A percentile compares a stretch with the other conserved stretches of the same genome.
Conservation (phyloP, 1,139 yeast species). For the Suhomyces terraborum region DNA sequence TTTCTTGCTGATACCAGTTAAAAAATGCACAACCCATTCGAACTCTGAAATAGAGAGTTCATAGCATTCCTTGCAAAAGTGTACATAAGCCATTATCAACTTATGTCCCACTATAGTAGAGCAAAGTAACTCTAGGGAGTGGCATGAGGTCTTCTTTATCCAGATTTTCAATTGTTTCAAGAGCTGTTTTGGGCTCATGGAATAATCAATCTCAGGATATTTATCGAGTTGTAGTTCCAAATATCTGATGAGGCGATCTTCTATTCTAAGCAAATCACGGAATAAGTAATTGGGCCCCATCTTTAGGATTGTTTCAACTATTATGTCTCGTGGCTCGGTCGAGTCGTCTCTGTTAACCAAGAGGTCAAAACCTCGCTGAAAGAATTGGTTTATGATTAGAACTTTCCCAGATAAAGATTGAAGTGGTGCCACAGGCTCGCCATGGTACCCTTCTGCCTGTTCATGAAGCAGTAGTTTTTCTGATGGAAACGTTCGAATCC, state of each 20-base stretch:
- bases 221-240: constrained; percentile 17
- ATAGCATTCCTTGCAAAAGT: constrained; percentile 14
- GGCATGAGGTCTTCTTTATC: constrained; percentile 8
- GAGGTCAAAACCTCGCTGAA: neutral
- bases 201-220: constrained; percentile 21
- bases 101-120: constrained; percentile 20
- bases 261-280: constrained; percentile 15
- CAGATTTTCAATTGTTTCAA: constrained; percentile 18
- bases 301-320: constrained; percentile 21
- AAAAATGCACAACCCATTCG: constrained; percentile 26
- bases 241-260: constrained; percentile 9
- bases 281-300: constrained; percentile 29
- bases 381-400: constrained; percentile 1
- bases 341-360: neutral
- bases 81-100: constrained; percentile 20
- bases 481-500: neutral
- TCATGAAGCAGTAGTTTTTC: constrained; percentile 20
- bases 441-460: constrained; percentile 25
- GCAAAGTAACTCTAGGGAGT: constrained; percentile 7
- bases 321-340: neutral
- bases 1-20: constrained; percentile 5
- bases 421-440: constrained; percentile 7
- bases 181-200: constrained; percentile 17
- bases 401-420: constrained; percentile 13
- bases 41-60: constrained; percentile 18